Conservation (phyloP, 768 basidiomycete genomes). For the Lactifluus piperatus region DNA sequence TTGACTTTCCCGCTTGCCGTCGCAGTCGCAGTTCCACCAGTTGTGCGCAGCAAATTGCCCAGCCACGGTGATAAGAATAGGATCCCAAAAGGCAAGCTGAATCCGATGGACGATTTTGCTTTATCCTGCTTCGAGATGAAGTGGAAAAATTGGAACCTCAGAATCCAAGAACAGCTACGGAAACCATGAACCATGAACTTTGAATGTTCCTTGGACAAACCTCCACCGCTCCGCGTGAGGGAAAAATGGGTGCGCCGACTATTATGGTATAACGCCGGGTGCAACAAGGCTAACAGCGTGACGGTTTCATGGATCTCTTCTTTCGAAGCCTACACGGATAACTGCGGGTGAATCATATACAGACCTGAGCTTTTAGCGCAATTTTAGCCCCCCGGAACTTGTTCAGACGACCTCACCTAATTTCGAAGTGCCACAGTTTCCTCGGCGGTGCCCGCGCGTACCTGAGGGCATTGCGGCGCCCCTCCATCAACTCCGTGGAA, state of each 20-base stretch:
- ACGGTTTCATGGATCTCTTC: not conserved
- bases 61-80: too few relatives aligned
- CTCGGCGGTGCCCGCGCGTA: not conserved
- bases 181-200: not conserved
- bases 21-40: constrained; percentile 17
- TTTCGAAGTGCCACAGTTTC: not conserved
- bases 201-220: not conserved
- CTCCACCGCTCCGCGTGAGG: not conserved
- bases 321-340: not conserved
- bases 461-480: not conserved
- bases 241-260: not conserved
- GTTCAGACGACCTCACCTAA: not conserved
- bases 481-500: not conserved
- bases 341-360: not conserved
- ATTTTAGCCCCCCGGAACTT: not conserved
- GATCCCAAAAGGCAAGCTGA: not conserved
- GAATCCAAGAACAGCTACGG: not conserved
- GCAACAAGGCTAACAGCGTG: not conserved
- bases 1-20: not conserved
- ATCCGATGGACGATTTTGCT: not conserved
- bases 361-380: not conserved
- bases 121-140: not conserved
- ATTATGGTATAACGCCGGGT: not conserved
- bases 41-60: too few relatives aligned
- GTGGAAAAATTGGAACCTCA: not conserved